phyloP scores from a whole-genome alignment of 805 yeast species.

The Hanseniaspora thailandica region DNA sequence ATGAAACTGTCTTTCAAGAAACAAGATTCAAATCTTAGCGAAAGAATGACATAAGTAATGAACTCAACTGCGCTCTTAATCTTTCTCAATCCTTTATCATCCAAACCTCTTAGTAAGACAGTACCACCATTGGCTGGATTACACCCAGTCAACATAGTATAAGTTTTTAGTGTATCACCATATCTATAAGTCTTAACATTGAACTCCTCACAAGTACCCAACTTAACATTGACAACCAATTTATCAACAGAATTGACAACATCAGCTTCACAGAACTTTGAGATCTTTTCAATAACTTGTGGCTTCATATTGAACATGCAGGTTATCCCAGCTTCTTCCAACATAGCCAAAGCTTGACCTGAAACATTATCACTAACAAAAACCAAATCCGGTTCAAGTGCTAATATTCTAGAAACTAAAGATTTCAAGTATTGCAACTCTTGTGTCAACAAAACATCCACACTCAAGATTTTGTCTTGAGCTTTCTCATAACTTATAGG shows the following conservation, averaged over 20 bases:
- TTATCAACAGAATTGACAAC: slow-evolving; percentile 78
- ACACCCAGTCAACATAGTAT: slow-evolving; percentile 70
- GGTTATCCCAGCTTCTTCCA: slow-evolving; percentile 64
- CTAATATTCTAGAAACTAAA: slow-evolving; percentile 63
- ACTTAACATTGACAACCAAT: slow-evolving; percentile 53
- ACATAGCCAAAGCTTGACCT: slow-evolving; percentile 63
- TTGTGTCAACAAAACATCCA: slow-evolving; percentile 75
- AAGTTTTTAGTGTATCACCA: slow-evolving; percentile 50
- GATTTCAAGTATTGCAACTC: slow-evolving; percentile 76
- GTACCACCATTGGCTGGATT: slow-evolving; percentile 68
- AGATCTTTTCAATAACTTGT: slow-evolving; percentile 64
- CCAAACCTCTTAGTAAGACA: slow-evolving; percentile 71
- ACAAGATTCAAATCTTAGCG: slow-evolving; percentile 67
- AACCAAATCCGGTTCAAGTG: slow-evolving; percentile 66
- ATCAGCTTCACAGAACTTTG: slow-evolving; percentile 72
- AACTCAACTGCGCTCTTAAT: slow-evolving; percentile 73
- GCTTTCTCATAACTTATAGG: slow-evolving; percentile 75
- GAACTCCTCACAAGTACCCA: slow-evolving; percentile 66
- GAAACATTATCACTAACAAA: slow-evolving; percentile 70
- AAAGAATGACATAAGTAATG: slow-evolving; percentile 65
- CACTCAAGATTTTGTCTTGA: slow-evolving; percentile 67
- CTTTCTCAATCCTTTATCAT: slow-evolving; percentile 45
- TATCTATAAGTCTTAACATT: slow-evolving; percentile 57
- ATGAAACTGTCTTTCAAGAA: slow-evolving; percentile 61
- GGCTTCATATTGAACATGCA: slow-evolving; percentile 75